Conservation (phyloP, 192 early-diverging fungal species). For the Coemansia sp. region DNA sequence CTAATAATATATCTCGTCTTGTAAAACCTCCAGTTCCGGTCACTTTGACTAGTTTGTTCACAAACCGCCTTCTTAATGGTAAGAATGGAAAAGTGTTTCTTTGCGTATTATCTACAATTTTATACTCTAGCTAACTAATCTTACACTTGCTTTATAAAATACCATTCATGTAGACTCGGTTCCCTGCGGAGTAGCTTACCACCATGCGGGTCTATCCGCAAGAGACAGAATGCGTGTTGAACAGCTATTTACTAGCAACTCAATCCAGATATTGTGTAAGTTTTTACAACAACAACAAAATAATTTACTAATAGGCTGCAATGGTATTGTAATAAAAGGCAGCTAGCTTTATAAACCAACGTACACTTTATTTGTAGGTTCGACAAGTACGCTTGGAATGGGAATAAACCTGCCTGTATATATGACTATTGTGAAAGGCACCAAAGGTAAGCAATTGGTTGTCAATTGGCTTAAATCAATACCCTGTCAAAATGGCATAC, state of each 20-base stretch:
- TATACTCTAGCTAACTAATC: neutral
- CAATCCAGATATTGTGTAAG: conserved; percentile 61
- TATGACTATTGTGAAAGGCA: conserved; percentile 72
- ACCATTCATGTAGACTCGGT: conserved; percentile 52
- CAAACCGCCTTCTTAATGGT: conserved; percentile 38
- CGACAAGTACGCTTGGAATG: conserved; percentile 74
- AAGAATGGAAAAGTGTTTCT: neutral
- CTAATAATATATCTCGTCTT: conserved; percentile 20
- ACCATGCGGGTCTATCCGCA: conserved; percentile 64
- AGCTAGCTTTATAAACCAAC: neutral
- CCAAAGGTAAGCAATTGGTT: conserved; percentile 32
- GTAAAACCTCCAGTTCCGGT: conserved; percentile 14
- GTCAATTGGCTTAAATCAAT: neutral
- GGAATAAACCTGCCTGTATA: conserved; percentile 79
- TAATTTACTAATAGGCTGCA: neutral
- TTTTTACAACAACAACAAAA: neutral
- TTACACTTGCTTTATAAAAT: neutral
- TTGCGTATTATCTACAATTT: neutral
- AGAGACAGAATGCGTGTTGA: conserved; percentile 56
- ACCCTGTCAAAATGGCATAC: neutral
- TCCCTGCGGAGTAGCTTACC: conserved; percentile 63
- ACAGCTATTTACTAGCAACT: conserved; percentile 54
- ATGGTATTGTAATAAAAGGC: neutral
- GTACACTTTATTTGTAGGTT: conserved; percentile 35
- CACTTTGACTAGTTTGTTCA: conserved; percentile 18